These are phyloP conservation scores for Corchorus olitorius DNA, from an alignment of 345 rosid species.

Conservation along the genomic window DNA sequence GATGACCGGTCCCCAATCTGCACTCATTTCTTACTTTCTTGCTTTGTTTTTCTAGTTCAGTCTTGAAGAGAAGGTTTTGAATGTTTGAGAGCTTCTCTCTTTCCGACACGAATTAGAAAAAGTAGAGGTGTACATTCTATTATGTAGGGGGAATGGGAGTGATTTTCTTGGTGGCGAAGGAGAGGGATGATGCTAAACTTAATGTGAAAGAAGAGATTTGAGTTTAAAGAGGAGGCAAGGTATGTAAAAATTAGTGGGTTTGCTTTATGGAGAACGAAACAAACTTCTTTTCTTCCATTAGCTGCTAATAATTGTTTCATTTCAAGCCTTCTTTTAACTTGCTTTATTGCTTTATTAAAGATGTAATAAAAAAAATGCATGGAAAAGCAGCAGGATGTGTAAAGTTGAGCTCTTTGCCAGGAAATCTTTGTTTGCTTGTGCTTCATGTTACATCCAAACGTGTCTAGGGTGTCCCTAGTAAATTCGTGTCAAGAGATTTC, in stretches of 20 bases:
- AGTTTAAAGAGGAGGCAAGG: slow-evolving; percentile 47
- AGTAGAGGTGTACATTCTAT: slow-evolving; percentile 14
- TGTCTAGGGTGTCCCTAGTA: neutral
- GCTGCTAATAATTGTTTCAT: slow-evolving; percentile 30
- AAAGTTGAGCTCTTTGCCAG: slow-evolving; percentile 21
- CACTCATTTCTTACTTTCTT: slow-evolving; percentile 40
- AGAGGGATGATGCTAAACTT: slow-evolving; percentile 56
- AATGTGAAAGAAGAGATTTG: slow-evolving; percentile 31
- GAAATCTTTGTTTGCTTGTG: slow-evolving; percentile 20
- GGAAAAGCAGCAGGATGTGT: slow-evolving; percentile 23
- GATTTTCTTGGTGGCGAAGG: slow-evolving; percentile 57
- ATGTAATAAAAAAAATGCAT: neutral
- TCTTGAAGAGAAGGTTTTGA: neutral
- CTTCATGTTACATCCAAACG: neutral
- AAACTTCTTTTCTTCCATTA: slow-evolving; percentile 20
- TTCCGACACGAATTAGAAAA: neutral
- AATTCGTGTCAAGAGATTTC: neutral
- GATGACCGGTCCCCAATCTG: slow-evolving; percentile 89
- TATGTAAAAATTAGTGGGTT: slow-evolving; percentile 42
- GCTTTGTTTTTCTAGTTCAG: neutral
- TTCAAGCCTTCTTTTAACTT: slow-evolving; percentile 27
- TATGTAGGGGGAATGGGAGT: slow-evolving; percentile 28
- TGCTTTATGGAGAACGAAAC: slow-evolving; percentile 46
- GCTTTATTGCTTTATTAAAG: slow-evolving; percentile 37
- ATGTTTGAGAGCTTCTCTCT: slow-evolving; percentile 9